Conservation (phyloP, 1,284 basidiomycete species). For the Cryptococcus wingfieldii region DNA sequence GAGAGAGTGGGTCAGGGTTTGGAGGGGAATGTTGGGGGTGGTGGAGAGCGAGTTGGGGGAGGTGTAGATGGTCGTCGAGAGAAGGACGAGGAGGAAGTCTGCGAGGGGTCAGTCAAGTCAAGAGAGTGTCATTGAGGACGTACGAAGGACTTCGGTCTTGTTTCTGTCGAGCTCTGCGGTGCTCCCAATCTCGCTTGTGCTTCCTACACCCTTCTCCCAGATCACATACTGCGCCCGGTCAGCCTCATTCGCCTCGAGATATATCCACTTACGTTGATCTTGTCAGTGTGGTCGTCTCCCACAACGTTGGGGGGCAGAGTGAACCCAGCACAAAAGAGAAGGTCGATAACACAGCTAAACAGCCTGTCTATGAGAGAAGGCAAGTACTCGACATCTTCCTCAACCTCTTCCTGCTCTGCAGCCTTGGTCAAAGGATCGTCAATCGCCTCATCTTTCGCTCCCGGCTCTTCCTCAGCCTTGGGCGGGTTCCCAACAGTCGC, state of each 20-base stretch:
- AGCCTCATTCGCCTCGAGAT: not conserved
- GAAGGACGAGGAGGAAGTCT: slow-evolving; percentile 68
- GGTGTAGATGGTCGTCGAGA: slow-evolving; percentile 81
- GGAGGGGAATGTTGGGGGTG: slow-evolving; percentile 67
- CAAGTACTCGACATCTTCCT: slow-evolving; percentile 45
- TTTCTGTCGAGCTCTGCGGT: slow-evolving; percentile 67
- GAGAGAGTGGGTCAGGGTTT: slow-evolving; percentile 69
- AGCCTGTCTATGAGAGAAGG: slow-evolving; percentile 75
- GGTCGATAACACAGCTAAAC: slow-evolving; percentile 71
- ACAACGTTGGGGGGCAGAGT: slow-evolving; percentile 74
- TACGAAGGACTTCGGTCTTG: slow-evolving; percentile 75
- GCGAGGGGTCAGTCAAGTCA: not conserved
- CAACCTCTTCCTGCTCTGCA: not conserved
- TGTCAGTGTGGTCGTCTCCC: slow-evolving; percentile 62
- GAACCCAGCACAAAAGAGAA: slow-evolving; percentile 87
- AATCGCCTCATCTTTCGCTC: slow-evolving; percentile 4
- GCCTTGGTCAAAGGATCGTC: slow-evolving; percentile 32
- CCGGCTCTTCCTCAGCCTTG: slow-evolving; percentile 19
- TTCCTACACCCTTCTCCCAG: slow-evolving; percentile 87
- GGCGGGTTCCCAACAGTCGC: slow-evolving; percentile 36
- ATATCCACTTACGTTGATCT: slow-evolving; percentile 59
- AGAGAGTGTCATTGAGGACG: slow-evolving; percentile 6
- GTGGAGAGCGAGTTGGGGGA: slow-evolving; percentile 66
- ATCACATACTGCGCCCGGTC: slow-evolving; percentile 43
- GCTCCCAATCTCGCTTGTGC: slow-evolving; percentile 67